Percentiles rank a stretch among this genome's conserved stretches.
These are phyloP conservation scores for Neurospora sp. DNA, from an alignment of 495 filamentous ascomycete species.

Conservation along the genomic window DNA sequence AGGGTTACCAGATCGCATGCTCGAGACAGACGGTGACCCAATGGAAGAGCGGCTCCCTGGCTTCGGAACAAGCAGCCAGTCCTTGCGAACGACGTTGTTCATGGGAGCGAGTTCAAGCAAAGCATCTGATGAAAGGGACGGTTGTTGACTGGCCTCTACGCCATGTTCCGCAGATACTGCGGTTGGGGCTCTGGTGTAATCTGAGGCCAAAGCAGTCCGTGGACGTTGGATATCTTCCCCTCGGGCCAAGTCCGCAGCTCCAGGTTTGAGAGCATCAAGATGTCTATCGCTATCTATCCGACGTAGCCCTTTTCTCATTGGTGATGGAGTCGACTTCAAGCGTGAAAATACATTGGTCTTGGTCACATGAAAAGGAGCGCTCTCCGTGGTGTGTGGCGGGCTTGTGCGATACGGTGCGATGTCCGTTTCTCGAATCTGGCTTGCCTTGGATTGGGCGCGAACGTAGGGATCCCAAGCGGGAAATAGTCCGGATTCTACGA, in stretches of 20 bases:
- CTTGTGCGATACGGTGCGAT: background rate
- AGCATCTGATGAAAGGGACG: background rate
- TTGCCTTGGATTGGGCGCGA: background rate
- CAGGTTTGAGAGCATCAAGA: background rate
- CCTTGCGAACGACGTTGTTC: background rate
- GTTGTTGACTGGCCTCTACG: background rate
- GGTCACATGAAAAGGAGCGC: background rate
- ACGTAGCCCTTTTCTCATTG: slow-evolving; percentile 1
- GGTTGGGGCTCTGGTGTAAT: background rate
- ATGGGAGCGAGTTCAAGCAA: background rate
- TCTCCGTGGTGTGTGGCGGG: background rate
- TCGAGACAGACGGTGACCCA: slow-evolving; percentile 14
- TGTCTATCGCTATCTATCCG: slow-evolving; percentile 13
- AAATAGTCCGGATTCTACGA: background rate
- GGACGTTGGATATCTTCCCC: background rate
- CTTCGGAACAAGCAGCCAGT: background rate
- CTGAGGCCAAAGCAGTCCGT: background rate
- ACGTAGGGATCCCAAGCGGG: background rate
- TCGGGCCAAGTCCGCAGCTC: background rate
- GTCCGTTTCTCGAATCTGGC: background rate
- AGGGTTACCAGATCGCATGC: slow-evolving; percentile 7
- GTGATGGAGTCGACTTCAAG: background rate
- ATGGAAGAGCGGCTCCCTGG: background rate
- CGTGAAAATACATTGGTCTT: background rate
- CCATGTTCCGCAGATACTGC: background rate